These are phyloP conservation scores for Chaetomium cochliodes DNA, from an alignment of 495 filamentous ascomycete species.

Conservation along the genomic window DNA sequence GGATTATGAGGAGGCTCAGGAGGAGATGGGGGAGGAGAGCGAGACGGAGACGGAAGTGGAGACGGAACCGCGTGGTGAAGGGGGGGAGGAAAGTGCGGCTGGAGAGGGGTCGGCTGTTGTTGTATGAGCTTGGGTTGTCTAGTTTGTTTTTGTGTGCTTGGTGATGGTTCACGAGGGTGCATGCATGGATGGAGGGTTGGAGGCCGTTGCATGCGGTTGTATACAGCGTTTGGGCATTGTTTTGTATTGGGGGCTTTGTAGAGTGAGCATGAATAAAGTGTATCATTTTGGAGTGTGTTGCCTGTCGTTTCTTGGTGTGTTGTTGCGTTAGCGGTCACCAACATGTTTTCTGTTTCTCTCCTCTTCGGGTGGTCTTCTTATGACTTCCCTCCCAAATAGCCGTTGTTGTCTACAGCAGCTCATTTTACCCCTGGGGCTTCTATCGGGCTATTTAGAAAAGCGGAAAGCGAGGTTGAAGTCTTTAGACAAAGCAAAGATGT, in stretches of 20 bases:
- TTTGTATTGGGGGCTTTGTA: neutral
- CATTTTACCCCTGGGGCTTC: no score
- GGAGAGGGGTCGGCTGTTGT: constrained; percentile 7
- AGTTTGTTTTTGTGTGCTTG: neutral
- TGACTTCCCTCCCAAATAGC: no score
- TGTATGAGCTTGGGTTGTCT: neutral
- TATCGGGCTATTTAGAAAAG: no score
- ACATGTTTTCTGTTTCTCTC: no score
- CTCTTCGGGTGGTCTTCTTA: no score
- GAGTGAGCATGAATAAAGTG: neutral
- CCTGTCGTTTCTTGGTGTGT: neutral
- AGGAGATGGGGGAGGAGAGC: constrained; percentile 10
- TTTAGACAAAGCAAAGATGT: no score
- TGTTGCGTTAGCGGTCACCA: neutral
- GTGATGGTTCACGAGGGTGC: neutral
- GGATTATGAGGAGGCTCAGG: constrained; percentile 15
- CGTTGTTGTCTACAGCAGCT: no score
- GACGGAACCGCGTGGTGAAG: neutral
- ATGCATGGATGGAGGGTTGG: neutral
- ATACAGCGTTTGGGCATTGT: constrained; percentile 2
- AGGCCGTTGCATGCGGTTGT: neutral
- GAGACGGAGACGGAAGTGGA: constrained; percentile 9
- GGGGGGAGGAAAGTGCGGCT: neutral
- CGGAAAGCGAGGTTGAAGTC: no score
- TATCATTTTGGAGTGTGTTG: neutral